Evolutionary conservation across 495 filamentous ascomycete genomes (phyloP).

Genomic region (Hyphodiscus hymeniophilus): DNA sequence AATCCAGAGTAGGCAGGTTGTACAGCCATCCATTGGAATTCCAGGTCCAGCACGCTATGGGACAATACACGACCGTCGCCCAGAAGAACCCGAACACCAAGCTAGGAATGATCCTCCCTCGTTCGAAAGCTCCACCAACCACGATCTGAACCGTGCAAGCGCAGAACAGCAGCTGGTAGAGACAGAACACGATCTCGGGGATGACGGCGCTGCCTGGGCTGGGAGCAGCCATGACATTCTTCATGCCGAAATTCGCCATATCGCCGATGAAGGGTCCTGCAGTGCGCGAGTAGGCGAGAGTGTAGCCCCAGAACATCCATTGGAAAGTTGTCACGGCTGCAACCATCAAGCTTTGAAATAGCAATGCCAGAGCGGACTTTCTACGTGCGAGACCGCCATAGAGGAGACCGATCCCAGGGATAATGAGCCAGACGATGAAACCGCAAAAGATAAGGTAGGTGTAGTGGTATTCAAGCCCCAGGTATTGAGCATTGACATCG

Average conservation of each 20-base stretch:
- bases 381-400: constrained; percentile 50
- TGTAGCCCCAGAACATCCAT: constrained; percentile 99
- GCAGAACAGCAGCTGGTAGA: constrained; percentile 51
- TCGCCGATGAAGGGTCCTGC: constrained; percentile 81
- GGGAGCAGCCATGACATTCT: constrained; percentile 67
- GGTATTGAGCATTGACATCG: constrained; percentile 24
- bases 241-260: constrained; percentile 79
- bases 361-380: constrained; percentile 46
- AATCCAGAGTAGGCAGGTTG: constrained; percentile 69
- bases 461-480: constrained; percentile 24
- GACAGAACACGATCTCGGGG: constrained; percentile 82
- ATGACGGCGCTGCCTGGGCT: constrained; percentile 55
- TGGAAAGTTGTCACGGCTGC: constrained; percentile 59
- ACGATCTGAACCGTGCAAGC: constrained; percentile 62
- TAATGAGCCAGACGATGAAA: constrained; percentile 49
- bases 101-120: constrained; percentile 74
- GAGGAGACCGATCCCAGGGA: constrained; percentile 50
- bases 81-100: constrained; percentile 85
- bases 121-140: constrained; percentile 71
- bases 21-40: constrained; percentile 72
- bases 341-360: constrained; percentile 49
- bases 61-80: constrained; percentile 78
- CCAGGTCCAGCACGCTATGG: constrained; percentile 90
- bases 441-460: constrained; percentile 21
- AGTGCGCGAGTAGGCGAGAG: constrained; percentile 75